Conservation (phyloP, 2,329 filamentous ascomycete genomes). For the Colletotrichum trifolii region DNA sequence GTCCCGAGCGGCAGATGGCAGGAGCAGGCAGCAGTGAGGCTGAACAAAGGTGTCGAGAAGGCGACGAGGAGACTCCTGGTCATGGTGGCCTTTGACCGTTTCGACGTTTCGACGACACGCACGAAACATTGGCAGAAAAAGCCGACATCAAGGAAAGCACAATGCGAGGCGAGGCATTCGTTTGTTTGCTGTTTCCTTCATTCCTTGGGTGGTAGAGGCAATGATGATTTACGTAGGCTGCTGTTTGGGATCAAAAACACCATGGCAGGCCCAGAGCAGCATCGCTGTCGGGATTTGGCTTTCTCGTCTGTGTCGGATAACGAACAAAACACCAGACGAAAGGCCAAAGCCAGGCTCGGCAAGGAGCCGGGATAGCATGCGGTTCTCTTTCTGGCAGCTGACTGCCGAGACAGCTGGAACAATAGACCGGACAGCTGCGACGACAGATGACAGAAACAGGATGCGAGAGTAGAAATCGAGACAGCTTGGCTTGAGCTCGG, state of each 20-base stretch:
- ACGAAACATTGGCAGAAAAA: slow-evolving; percentile 31
- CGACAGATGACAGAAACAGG: background rate
- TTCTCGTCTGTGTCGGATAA: slow-evolving; percentile 4
- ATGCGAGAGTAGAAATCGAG: background rate
- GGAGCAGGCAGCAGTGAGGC: slow-evolving; percentile 6
- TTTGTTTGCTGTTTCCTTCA: background rate
- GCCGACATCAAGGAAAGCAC: slow-evolving; percentile 8
- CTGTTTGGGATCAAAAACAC: slow-evolving; percentile 17
- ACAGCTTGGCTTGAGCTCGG: too few species aligned
- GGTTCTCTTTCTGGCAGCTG: slow-evolving; percentile 10
- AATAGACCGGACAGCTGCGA: background rate
- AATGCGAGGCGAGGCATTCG: background rate
- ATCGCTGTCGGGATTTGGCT: slow-evolving; percentile 20
- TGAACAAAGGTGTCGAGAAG: slow-evolving; percentile 9
- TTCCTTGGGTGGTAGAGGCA: too few species aligned
- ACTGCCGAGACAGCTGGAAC: background rate
- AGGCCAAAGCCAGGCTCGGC: slow-evolving; percentile 3
- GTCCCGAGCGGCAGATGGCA: background rate
- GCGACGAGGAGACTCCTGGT: slow-evolving; percentile 2
- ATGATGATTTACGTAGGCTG: background rate
- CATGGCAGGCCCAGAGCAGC: background rate
- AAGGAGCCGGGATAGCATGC: background rate
- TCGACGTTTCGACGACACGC: slow-evolving; percentile 31
- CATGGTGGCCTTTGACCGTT: slow-evolving; percentile 9
- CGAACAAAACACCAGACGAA: slow-evolving; percentile 19